Evolutionary conservation across 495 filamentous ascomycete genomes (phyloP).

Genomic region (Talaromyces thailandensis): DNA sequence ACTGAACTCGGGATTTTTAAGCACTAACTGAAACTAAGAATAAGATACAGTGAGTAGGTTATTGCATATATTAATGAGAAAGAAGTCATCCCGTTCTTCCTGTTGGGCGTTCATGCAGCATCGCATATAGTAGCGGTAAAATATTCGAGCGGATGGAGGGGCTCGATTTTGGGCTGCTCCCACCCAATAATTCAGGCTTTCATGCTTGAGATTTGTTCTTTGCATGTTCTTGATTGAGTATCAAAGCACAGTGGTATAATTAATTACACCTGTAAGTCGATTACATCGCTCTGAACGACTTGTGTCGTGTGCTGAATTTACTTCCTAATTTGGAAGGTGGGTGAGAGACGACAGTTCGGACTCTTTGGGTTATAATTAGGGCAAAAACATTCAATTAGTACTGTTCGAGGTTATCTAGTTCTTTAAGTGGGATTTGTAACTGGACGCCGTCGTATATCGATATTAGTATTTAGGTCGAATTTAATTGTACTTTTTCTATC

Average conservation of each 20-base stretch:
- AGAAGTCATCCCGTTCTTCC: background rate
- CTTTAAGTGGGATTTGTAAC: too few relatives aligned
- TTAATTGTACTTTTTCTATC: background rate
- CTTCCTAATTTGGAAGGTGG: background rate
- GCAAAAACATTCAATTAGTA: background rate
- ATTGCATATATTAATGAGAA: background rate
- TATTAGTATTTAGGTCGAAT: background rate
- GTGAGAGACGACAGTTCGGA: background rate
- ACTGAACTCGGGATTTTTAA: background rate
- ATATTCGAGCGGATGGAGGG: background rate
- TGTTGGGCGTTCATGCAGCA: conserved; percentile 3
- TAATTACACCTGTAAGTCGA: background rate
- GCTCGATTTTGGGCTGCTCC: background rate
- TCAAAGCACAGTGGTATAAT: background rate
- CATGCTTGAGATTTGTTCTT: background rate
- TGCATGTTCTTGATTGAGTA: background rate
- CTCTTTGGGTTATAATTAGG: background rate
- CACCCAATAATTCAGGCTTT: background rate
- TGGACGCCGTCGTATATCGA: too few relatives aligned
- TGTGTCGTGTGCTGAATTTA: background rate
- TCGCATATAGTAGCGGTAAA: background rate
- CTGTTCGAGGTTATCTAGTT: background rate
- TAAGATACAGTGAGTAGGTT: background rate
- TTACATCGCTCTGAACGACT: background rate
- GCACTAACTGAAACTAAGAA: background rate